phyloP scores from a whole-genome alignment of 2,329 filamentous ascomycete genomes.

The Pseudogymnoascus sp. region DNA sequence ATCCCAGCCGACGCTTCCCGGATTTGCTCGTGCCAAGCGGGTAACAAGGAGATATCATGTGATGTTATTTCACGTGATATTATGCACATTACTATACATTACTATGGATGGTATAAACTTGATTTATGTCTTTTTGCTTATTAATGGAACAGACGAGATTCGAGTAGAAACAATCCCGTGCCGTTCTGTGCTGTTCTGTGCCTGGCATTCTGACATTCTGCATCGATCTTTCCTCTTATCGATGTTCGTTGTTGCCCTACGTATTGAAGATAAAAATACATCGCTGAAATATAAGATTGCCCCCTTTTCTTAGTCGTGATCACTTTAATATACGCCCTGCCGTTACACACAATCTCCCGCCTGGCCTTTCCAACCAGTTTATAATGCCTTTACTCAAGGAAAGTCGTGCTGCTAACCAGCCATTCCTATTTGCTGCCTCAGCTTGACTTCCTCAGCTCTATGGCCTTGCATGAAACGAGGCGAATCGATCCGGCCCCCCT shows the following conservation, averaged over 20 bases:
- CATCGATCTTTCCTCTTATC: not conserved
- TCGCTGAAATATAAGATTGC: not conserved
- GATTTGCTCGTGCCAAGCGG: not conserved
- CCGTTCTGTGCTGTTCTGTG: too few species aligned
- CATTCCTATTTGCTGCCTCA: not conserved
- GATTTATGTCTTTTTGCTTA: not conserved
- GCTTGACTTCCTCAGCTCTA: not conserved
- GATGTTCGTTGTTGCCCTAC: not conserved
- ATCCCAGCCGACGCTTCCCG: not conserved
- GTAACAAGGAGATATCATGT: not conserved
- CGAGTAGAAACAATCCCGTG: not conserved
- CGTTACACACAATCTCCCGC: not conserved
- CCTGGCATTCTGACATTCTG: not conserved
- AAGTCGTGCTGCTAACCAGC: not conserved
- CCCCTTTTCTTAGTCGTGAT: not conserved
- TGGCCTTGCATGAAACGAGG: not conserved
- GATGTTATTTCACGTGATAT: not conserved
- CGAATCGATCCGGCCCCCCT: not conserved
- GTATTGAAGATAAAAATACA: not conserved
- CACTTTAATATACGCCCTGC: not conserved
- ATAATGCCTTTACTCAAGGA: not conserved
- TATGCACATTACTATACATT: not conserved
- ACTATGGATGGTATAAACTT: not conserved
- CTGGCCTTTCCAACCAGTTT: not conserved
- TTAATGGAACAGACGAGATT: not conserved